A percentile compares a stretch with the other conserved stretches of the same genome.
Evolutionary conservation across 129 eudicot species (phyloP).

Genomic region (Helichrysum umbraculigerum): DNA sequence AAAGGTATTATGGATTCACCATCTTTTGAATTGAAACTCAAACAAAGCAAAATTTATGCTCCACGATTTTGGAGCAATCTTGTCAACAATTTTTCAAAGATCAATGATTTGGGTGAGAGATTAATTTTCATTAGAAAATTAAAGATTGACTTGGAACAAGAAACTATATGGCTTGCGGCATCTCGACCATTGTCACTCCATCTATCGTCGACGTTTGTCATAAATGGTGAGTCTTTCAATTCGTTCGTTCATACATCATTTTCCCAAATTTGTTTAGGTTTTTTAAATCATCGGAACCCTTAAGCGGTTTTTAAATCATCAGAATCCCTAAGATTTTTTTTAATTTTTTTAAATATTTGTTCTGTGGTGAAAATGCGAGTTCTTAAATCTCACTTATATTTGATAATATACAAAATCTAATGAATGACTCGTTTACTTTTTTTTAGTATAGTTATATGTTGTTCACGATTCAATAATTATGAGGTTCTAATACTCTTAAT

Average conservation of each 20-base stretch:
- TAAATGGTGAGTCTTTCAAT: neutral
- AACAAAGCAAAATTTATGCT: neutral
- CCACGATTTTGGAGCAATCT: neutral
- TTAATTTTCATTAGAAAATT: neutral
- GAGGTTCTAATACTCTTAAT: neutral
- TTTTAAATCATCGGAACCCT: neutral
- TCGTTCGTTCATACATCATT: no score
- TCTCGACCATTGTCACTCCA: neutral
- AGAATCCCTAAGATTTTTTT: neutral
- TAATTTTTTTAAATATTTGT: no score
- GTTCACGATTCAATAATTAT: neutral
- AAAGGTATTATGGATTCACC: neutral
- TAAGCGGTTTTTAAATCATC: neutral
- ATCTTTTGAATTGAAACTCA: neutral
- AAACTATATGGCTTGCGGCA: neutral
- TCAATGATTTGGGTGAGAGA: neutral
- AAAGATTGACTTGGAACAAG: neutral
- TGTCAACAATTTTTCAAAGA: neutral
- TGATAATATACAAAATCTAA: no score
- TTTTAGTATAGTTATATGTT: neutral
- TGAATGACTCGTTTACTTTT: neutral
- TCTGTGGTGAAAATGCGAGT: no score
- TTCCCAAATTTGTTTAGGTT: neutral
- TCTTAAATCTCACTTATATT: no score
- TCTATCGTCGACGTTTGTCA: neutral